Conservation (phyloP, 805 yeast species). For the Cephaloascus albidus region DNA sequence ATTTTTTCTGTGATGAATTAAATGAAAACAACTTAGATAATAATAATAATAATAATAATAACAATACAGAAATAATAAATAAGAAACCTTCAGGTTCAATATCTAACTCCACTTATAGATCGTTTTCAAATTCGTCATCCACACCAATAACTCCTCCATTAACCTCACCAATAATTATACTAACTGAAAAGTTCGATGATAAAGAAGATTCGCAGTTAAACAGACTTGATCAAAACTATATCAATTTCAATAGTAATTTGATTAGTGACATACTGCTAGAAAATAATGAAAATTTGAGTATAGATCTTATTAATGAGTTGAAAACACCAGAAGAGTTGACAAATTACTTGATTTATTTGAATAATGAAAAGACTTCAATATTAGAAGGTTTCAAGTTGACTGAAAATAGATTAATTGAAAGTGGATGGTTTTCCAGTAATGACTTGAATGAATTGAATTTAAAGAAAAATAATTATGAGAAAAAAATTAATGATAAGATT, state of each 20-base stretch:
- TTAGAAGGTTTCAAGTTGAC: slow-evolving; percentile 23
- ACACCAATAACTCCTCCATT: slow-evolving; percentile 24
- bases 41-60: not conserved
- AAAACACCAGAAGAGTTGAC: slow-evolving; percentile 15
- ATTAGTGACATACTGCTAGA: too few relatives aligned
- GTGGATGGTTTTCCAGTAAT: slow-evolving; percentile 33
- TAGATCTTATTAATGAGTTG: slow-evolving; percentile 13
- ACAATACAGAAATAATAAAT: too few relatives aligned
- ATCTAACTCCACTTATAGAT: not conserved
- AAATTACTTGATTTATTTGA: slow-evolving; percentile 21
- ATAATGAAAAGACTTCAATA: slow-evolving; percentile 21
- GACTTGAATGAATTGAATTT: slow-evolving; percentile 28
- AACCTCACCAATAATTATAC: slow-evolving; percentile 27
- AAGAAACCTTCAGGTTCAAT: not conserved
- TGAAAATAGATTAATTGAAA: slow-evolving; percentile 17
- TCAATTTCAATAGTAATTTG: not conserved
- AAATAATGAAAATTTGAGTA: slow-evolving; percentile 2
- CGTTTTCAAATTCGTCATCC: slow-evolving; percentile 2
- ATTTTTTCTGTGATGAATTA: too few relatives aligned
- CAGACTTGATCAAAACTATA: slow-evolving; percentile 18
- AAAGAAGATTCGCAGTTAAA: slow-evolving; percentile 16
- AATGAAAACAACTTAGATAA: not conserved
- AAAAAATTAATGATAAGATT: slow-evolving; percentile 6
- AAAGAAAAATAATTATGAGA: slow-evolving; percentile 1
- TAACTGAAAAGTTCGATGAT: slow-evolving; percentile 21